Evolutionary conservation across 1,139 yeast species (phyloP), one percentile per base, ranked within the genome.

Genomic region (Saccharomyces hybrid): DNA sequence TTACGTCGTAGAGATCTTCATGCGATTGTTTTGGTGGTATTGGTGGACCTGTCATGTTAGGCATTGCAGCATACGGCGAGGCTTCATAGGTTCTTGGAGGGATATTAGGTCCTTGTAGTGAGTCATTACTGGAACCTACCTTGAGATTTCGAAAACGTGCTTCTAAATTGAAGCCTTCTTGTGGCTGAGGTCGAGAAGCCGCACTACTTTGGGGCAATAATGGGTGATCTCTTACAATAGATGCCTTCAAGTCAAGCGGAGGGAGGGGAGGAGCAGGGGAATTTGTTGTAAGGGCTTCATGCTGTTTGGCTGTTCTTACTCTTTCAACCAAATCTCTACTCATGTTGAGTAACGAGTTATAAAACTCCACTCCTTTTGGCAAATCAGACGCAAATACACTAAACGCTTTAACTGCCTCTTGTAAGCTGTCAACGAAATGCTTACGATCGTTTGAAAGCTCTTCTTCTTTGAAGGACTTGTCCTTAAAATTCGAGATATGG

Each of bases 331-430:
- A 71, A 65, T 59, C 73, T 68, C 49, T 70, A 65, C 55, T 75
- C 74, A 63, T 75, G 71, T 71, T 71, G 31, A 76, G 68, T 50
- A 90, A 71, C 49, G 81, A 79, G 2, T 73, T 71, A 67, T 91
- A 91, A 63, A 89, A 87, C 11, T 73, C 77, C 12, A 71, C 65
- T 0, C 96, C 96, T 60, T 81, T 82, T 11, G 71, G 69, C 54
- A 82, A 70, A 2, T 95, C 96, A 8, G 73, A 72, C 16, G 75
- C 72, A 61, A 84, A 84, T 31, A 78, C 77, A 38, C 72, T 76
- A 85, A 93, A 89, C 12, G 71, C 69, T 11, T 74, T 72, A 56
- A 73, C 75, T 0, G 82, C 78, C 34, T 70, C 68, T 57, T 82
- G 75, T 57, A 85, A 78, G 47, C 75, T 71, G 4, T 73, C 73